Evolutionary conservation across 768 basidiomycete genomes (phyloP).

Genomic region (Rickenella mellea): DNA sequence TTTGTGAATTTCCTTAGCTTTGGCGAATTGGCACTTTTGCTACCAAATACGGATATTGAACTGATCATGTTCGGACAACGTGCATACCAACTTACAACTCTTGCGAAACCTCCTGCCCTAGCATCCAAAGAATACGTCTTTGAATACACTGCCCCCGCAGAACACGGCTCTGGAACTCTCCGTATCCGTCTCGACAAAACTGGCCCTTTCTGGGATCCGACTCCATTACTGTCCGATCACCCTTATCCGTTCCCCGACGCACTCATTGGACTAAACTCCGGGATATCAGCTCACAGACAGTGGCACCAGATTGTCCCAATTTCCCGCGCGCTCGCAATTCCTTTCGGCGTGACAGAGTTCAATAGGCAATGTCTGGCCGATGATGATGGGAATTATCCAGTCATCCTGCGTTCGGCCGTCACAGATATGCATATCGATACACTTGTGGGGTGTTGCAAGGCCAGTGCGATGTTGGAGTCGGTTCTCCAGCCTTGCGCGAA

Average conservation of each 20-base stretch:
- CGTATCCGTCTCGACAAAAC: conserved; percentile 25
- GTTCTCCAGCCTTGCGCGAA: no score
- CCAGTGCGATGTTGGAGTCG: no score
- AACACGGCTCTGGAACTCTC: conserved; percentile 29
- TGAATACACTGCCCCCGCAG: conserved; percentile 25
- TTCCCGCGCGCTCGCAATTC: no score
- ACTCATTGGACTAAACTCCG: conserved; percentile 32
- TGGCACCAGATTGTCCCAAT: conserved; percentile 33
- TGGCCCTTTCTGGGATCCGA: conserved; percentile 17
- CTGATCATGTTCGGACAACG: conserved; percentile 30
- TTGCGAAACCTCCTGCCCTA: conserved; percentile 20
- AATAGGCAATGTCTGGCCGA: no score
- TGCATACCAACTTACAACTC: conserved; percentile 20
- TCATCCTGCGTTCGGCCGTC: no score
- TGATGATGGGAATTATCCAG: no score
- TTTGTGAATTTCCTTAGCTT: conserved; percentile 19
- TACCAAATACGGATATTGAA: conserved; percentile 36
- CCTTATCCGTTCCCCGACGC: conserved; percentile 33
- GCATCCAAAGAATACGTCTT: conserved; percentile 25
- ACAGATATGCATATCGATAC: no score
- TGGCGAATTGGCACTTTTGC: conserved; percentile 34
- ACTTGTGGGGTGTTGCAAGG: no score
- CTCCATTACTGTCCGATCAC: conserved; percentile 10
- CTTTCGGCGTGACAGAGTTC: no score
- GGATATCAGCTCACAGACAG: conserved; percentile 23